Base-by-base conservation (phyloP, 202 grass and related monocot species). In the Digitaria exilis region DNA sequence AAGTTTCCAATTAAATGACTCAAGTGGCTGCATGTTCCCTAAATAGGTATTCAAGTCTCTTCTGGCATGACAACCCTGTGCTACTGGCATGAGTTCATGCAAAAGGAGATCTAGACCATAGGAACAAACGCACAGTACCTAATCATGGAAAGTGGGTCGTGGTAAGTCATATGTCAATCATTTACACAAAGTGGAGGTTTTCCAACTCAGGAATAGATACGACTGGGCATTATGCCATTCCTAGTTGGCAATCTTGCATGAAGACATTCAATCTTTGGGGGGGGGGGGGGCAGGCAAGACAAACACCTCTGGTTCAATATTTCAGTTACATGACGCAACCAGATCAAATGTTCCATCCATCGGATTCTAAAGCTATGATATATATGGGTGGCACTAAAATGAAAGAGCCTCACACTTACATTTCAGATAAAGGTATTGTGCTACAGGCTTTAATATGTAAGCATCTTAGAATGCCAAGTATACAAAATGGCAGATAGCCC, bases 321-420 rank as follows among this genome's bases (percentile, higher is more conserved):
- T 74, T 67, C 2, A 7, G 2, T 9, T 28, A 56, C 66, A 84
- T 84, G 24, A 15, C 64, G 50, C 9, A 13, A 9, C 4, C 28
- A 72, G 57, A 83, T n/a, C 54, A 30, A 48, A 57, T 69, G 26
- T 67, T 79, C 8, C 18, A n/a, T 68, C 31, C 0, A 1, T 15
- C 10, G 19, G 46, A 78, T 85, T 65, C 55, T 50, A 44, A 48
- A 82, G 46, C 57, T 58, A 78, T 72, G 19, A n/a, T n/a, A n/a
- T n/a, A n/a, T n/a, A 57, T 48, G n/a, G 30, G 21, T 26, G 19
- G 39, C 54, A n/a, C 43, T 48, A 34, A 35, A 30, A 80, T 2
- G 21, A 15, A 81, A 64, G 52, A 55, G 24, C 32, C 55, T 56
- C 39, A 5, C 12, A 7, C 15, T 44, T 28, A 8, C 17, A 22